Conservation (phyloP, 1,284 basidiomycete species). For the Coniferiporia sulphurascens region DNA sequence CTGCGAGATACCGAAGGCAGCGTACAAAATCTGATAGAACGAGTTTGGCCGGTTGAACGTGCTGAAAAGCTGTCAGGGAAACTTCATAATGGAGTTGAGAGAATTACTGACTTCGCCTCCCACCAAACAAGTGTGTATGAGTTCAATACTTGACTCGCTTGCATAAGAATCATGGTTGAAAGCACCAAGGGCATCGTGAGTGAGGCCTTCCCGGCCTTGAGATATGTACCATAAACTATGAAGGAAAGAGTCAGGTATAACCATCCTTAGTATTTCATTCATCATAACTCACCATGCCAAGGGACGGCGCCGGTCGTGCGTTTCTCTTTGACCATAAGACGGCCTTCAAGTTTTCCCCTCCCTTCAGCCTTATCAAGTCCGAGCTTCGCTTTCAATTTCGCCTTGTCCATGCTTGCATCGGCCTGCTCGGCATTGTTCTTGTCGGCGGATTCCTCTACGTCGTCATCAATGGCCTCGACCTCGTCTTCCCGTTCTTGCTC, state of each 20-base stretch:
- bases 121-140: conserved; percentile 69
- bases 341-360: conserved; percentile 58
- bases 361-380: conserved; percentile 44
- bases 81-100: neutral
- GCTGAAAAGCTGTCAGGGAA: conserved; percentile 28
- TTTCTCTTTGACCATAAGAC: conserved; percentile 58
- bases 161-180: conserved; percentile 56
- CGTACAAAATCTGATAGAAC: conserved; percentile 74
- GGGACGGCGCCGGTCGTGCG: conserved; percentile 65
- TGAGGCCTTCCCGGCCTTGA: conserved; percentile 57
- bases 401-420: conserved; percentile 30
- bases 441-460: conserved; percentile 24
- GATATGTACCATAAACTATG: conserved; percentile 65
- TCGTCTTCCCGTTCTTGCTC: conserved; percentile 39
- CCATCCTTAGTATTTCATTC: neutral
- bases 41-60: conserved; percentile 44
- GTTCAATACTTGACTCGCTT: conserved; percentile 51
- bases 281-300: conserved; percentile 37
- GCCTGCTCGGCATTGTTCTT: conserved; percentile 15
- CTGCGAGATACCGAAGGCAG: conserved; percentile 53
- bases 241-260: neutral
- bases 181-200: conserved; percentile 57
- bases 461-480: conserved; percentile 33
- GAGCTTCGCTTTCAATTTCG: conserved; percentile 36
- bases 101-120: conserved; percentile 51